Percentiles rank a stretch among this genome's conserved stretches.
Evolutionary conservation across 2,329 filamentous ascomycete species (phyloP).

Genomic region (Pseudocercospora fuligena): DNA sequence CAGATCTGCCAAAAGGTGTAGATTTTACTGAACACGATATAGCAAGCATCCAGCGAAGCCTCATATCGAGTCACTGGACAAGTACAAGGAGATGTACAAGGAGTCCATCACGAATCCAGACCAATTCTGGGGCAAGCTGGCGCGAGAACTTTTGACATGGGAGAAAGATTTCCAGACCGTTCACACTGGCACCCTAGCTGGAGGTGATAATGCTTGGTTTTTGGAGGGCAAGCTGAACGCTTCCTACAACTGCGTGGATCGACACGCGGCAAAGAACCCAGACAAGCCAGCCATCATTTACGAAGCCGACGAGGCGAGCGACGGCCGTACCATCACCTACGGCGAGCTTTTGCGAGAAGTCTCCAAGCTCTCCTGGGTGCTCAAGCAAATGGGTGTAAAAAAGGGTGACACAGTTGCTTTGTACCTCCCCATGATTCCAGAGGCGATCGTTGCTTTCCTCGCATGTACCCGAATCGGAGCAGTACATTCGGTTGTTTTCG

Average conservation of each 20-base stretch:
- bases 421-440: conserved; percentile 98
- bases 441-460: conserved; percentile 88
- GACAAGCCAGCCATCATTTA: conserved; percentile 96
- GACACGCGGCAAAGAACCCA: conserved; percentile 93
- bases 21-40: conserved; percentile 25
- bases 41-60: conserved; percentile 66
- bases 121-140: conserved; percentile 86
- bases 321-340: conserved; percentile 90
- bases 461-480: conserved; percentile 92
- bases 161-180: conserved; percentile 91
- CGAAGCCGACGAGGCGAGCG: conserved; percentile 87
- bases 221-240: conserved; percentile 91
- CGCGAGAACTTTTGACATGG: conserved; percentile 89
- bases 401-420: conserved; percentile 98
- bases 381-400: conserved; percentile 94
- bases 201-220: conserved; percentile 94
- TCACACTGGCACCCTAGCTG: conserved; percentile 71
- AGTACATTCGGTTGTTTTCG: conserved; percentile 96
- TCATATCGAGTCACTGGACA: conserved; percentile 63
- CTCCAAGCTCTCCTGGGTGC: conserved; percentile 80
- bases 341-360: conserved; percentile 91
- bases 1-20: not conserved
- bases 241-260: conserved; percentile 95
- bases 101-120: conserved; percentile 89
- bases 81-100: conserved; percentile 69